A percentile compares a stretch with the other conserved stretches of the same genome.
phyloP scores from a whole-genome alignment of 164 flowering plant species.

The Warburgia ugandensis region DNA sequence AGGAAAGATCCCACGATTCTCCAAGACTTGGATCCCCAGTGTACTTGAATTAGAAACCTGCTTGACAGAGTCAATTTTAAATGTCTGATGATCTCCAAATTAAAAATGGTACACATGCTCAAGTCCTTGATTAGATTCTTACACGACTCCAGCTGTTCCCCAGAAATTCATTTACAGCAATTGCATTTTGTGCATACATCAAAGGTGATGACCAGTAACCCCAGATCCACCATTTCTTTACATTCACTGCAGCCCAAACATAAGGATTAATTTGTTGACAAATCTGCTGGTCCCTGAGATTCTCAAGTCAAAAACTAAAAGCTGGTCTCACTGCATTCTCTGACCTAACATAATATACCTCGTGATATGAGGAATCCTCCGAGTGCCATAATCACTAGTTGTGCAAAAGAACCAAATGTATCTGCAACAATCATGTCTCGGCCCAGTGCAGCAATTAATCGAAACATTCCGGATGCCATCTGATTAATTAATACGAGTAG shows the following conservation, averaged over 20 bases:
- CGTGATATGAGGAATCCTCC: slow-evolving; percentile 20
- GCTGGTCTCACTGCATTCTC: background rate
- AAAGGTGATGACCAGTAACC: slow-evolving; percentile 54
- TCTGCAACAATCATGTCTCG: slow-evolving; percentile 12
- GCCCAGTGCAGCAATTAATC: slow-evolving; percentile 10
- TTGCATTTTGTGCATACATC: slow-evolving; percentile 46
- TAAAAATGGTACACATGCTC: background rate
- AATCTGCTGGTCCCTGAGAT: slow-evolving; percentile 36
- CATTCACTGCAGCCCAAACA: background rate
- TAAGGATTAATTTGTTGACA: slow-evolving; percentile 25
- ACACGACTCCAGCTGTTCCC: slow-evolving; percentile 38
- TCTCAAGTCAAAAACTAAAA: background rate
- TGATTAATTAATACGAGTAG: slow-evolving; percentile 7
- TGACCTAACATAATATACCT: slow-evolving; percentile 19
- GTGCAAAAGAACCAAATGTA: slow-evolving; percentile 11
- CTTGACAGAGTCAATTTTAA: background rate
- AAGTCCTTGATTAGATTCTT: slow-evolving; percentile 6
- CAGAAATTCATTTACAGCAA: slow-evolving; percentile 40
- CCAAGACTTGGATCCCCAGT: slow-evolving; percentile 20
- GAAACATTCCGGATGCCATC: slow-evolving; percentile 13
- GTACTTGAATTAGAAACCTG: slow-evolving; percentile 5
- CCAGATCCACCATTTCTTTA: slow-evolving; percentile 50
- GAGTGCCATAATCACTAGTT: slow-evolving; percentile 1
- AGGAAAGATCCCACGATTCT: slow-evolving; percentile 12
- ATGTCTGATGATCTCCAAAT: background rate